A percentile compares a stretch with the other conserved stretches of the same genome.
These are phyloP conservation scores for Barnettozyma pratensis DNA, from an alignment of 805 yeast genomes.

Conservation along the genomic window DNA sequence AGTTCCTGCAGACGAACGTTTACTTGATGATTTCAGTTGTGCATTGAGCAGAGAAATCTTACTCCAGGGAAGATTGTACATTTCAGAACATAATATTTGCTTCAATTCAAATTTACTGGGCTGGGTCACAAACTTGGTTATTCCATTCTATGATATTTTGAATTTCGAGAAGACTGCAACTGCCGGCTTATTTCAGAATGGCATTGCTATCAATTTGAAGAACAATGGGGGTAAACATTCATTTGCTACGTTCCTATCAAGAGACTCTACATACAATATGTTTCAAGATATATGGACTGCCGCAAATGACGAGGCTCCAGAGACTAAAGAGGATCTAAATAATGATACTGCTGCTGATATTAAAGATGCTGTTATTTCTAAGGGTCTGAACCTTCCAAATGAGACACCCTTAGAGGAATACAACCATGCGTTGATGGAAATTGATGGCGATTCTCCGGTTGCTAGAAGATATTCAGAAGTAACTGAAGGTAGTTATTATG, in stretches of 20 bases:
- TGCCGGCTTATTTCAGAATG: constrained; percentile 89
- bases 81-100: constrained; percentile 73
- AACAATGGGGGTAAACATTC: constrained; percentile 49
- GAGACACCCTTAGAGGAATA: constrained; percentile 20
- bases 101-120: constrained; percentile 86
- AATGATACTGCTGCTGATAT: neutral
- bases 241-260: constrained; percentile 81
- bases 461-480: constrained; percentile 17
- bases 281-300: constrained; percentile 30
- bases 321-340: neutral
- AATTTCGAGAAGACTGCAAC: constrained; percentile 77
- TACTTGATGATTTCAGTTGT: constrained; percentile 85
- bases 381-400: constrained; percentile 11
- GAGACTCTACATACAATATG: constrained; percentile 72
- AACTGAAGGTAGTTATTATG: constrained; percentile 9
- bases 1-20: constrained; percentile 61
- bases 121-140: constrained; percentile 79
- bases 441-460: constrained; percentile 33
- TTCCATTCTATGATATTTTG: constrained; percentile 66
- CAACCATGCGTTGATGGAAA: constrained; percentile 37
- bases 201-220: constrained; percentile 42
- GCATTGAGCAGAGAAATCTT: constrained; percentile 84
- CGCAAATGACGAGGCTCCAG: constrained; percentile 11
- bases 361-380: constrained; percentile 15
- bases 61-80: constrained; percentile 80